Evolutionary conservation across 1,139 yeast species (phyloP).

Genomic region (Saccharomyces hybrid): DNA sequence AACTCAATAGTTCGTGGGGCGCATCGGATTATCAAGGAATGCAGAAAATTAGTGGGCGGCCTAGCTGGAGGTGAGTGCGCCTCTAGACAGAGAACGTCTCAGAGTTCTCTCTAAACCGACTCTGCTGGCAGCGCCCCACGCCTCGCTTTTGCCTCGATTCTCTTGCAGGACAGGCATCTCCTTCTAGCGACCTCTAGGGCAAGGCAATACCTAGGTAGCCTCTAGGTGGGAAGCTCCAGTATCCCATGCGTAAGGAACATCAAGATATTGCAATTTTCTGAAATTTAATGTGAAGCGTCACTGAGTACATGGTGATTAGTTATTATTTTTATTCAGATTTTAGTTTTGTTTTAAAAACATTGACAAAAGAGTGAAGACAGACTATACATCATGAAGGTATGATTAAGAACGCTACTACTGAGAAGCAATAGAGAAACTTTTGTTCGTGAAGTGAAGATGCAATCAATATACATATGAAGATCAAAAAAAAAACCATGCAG

Average conservation of each 20-base stretch:
- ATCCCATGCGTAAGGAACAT: not conserved
- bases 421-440: not conserved
- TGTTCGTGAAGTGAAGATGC: not conserved
- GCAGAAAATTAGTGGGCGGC: not conserved
- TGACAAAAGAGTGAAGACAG: conserved; percentile 1
- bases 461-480: not conserved
- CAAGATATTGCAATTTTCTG: not conserved
- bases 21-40: not conserved
- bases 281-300: not conserved
- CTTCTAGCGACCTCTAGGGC: not conserved
- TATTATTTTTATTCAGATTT: not conserved
- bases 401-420: not conserved
- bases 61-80: not conserved
- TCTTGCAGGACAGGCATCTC: not conserved
- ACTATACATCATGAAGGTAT: conserved; percentile 1
- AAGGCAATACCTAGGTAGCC: not conserved
- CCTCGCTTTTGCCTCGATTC: not conserved
- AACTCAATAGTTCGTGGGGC: not conserved
- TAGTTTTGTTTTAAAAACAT: not conserved
- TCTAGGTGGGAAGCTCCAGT: not conserved
- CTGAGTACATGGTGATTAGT: not conserved
- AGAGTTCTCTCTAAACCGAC: not conserved
- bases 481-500: not conserved
- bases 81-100: not conserved
- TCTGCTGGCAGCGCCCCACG: not conserved